Conservation (phyloP, 2,329 filamentous ascomycete species). For the Colletotrichum lindemuthianum region DNA sequence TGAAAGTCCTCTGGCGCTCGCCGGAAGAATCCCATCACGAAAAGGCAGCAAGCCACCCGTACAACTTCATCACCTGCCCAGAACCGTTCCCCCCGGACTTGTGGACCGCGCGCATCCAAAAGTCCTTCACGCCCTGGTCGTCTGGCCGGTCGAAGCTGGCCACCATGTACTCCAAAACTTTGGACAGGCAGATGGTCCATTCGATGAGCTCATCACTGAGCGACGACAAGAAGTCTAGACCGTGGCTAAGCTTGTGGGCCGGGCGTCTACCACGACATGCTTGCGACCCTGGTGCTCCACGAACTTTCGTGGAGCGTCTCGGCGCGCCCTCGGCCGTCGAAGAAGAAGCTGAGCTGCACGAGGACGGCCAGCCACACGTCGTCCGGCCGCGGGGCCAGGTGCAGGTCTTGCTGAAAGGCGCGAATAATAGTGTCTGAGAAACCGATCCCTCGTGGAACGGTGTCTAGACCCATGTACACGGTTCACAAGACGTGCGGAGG, state of each 20-base stretch:
- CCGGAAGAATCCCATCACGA: constrained; percentile 28
- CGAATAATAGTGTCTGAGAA: constrained; percentile 6
- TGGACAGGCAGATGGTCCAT: constrained; percentile 12
- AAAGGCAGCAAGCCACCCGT: constrained; percentile 37
- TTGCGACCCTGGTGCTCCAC: not conserved
- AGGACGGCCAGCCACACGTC: constrained; percentile 6
- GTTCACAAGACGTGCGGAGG: constrained; percentile 1
- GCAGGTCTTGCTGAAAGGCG: constrained; percentile 6
- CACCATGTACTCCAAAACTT: constrained; percentile 32
- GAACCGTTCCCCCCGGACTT: constrained; percentile 22
- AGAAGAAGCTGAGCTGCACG: constrained; percentile 3
- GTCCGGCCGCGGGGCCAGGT: constrained; percentile 1
- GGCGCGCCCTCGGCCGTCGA: not conserved
- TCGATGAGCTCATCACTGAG: too few species aligned
- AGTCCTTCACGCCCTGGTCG: constrained; percentile 26
- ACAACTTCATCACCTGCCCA: constrained; percentile 11
- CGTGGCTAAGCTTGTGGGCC: not conserved
- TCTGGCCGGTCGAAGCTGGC: constrained; percentile 35
- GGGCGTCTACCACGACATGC: not conserved
- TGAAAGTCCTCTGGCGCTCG: constrained; percentile 1
- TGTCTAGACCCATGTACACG: not conserved
- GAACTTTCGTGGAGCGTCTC: constrained; percentile 5
- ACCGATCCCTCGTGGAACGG: not conserved
- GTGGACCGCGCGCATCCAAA: constrained; percentile 38
- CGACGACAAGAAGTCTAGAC: too few species aligned